Percentiles rank a stretch among this genome's conserved stretches.
Conservation (phyloP, 352 stramenopile genomes). For the Phytophthora brassicae region DNA sequence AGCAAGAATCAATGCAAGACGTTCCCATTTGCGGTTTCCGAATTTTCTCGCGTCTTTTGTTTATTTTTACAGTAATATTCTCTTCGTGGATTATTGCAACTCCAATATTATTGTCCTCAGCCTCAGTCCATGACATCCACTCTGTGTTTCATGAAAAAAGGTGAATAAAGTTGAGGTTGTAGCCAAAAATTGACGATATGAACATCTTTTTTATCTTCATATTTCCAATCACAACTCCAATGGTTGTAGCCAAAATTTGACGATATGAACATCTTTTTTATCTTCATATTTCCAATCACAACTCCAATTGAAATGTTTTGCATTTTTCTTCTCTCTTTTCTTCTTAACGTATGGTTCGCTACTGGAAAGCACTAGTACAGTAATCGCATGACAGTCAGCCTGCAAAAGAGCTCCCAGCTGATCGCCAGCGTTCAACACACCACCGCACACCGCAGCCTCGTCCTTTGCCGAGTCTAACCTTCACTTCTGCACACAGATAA, state of each 20-base stretch:
- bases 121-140: no score
- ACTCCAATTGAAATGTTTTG: constrained; percentile 19
- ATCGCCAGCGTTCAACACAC: constrained; percentile 14
- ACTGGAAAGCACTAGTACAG: constrained; percentile 24
- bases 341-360: constrained; percentile 37
- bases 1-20: constrained; percentile 36
- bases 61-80: neutral
- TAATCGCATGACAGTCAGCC: constrained; percentile 3
- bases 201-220: no score
- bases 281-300: no score
- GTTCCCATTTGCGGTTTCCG: constrained; percentile 42
- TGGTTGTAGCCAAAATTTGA: no score
- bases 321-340: constrained; percentile 32
- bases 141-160: neutral
- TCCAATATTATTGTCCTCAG: no score
- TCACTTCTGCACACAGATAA: constrained; percentile 17
- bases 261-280: no score
- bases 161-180: no score
- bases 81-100: no score
- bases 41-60: neutral
- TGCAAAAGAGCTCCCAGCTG: constrained; percentile 16
- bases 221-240: no score
- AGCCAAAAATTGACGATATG: no score
- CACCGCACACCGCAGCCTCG: constrained; percentile 18
- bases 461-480: constrained; percentile 35